Base-by-base conservation (phyloP, 768 basidiomycete genomes). In the Glaciozyma martinii region DNA sequence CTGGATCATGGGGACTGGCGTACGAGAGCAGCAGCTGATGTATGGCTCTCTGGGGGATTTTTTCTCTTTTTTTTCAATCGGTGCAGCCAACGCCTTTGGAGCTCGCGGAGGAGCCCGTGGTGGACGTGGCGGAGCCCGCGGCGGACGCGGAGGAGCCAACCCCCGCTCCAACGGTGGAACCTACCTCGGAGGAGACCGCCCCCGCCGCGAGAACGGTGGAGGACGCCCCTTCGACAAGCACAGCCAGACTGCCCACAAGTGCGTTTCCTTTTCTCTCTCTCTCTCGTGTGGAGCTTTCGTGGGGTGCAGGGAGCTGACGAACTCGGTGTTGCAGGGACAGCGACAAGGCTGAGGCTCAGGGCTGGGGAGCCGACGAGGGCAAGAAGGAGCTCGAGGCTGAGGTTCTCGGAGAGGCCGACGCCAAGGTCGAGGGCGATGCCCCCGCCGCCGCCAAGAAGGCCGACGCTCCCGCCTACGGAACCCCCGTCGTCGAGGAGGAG, bases 311-410 rank as follows among this genome's bases (percentile, higher is more conserved):
- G 23, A 72, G 59, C 66, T 62, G 59, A 74, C 68, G 62, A 62
- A 3, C 33, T 44, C 52, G 25, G 40, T n/a, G 68, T 63, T 65
- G 61, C 71, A 92, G 89, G 76, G 94, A 98, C 79, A 87, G 89
- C 53, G 89, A 92, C 72, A 98, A 97, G 83, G 90, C 90, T 80
- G 79, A 93, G 73, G 87, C 90, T 76, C 88, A 90, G 75, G 87
- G 86, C 71, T 98, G 94, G 94, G 94, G 94, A 70, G 89, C 88
- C 49, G 90, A 92, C 69, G 89, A 92, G 72, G 90, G 88, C 72
- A 82, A 80, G 71, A 77, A 87, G 46, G 94, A 97, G 78, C 82
- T 90, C 74, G 86, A 86, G 79, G 82, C 81, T 42, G 93, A 97
- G 76, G 78, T 84, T 65, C 86, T 83, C 33, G 94, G 87, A 60